Evolutionary conservation across 257 asterid genomes (phyloP).

Genomic region (Penstemon eatonii): DNA sequence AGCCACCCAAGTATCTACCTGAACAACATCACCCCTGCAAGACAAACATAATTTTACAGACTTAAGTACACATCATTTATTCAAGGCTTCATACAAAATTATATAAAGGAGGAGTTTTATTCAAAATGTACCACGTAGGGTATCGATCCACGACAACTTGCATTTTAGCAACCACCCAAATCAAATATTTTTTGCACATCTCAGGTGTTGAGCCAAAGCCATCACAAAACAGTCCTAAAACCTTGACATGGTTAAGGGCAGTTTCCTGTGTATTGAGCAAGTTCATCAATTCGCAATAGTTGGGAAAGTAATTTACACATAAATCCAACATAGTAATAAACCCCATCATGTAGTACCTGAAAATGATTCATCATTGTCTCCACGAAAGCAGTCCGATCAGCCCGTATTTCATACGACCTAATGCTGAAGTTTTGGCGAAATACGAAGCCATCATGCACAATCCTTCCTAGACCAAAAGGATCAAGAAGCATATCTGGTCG

Average conservation of each 20-base stretch:
- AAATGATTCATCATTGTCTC: conserved; percentile 96
- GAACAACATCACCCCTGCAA: conserved; percentile 94
- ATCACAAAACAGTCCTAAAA: conserved; percentile 80
- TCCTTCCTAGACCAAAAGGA: conserved; percentile 83
- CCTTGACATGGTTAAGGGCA: conserved; percentile 87
- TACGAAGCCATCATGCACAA: conserved; percentile 79
- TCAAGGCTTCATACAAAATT: conserved; percentile 19
- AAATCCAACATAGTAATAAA: conserved; percentile 11
- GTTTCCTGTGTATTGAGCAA: conserved; percentile 71
- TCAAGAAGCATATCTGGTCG: conserved; percentile 76
- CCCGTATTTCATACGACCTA: conserved; percentile 96
- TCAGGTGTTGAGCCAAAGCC: conserved; percentile 99
- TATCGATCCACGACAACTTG: conserved; percentile 90
- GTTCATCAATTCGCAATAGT: conserved; percentile 15
- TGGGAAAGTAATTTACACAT: conserved; percentile 1
- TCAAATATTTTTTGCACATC: conserved; percentile 83
- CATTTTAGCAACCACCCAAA: conserved; percentile 96
- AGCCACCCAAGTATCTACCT: conserved; percentile 95
- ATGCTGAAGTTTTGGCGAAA: conserved; percentile 94
- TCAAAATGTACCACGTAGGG: conserved; percentile 72
- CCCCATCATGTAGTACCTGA: conserved; percentile 58
- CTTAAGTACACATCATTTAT: not conserved
- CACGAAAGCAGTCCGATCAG: conserved; percentile 91
- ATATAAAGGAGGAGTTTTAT: not conserved
- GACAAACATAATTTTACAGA: conserved; percentile 21